phyloP scores from a whole-genome alignment of 2,329 filamentous ascomycete genomes.

The Cryphonectria carpinicola region DNA sequence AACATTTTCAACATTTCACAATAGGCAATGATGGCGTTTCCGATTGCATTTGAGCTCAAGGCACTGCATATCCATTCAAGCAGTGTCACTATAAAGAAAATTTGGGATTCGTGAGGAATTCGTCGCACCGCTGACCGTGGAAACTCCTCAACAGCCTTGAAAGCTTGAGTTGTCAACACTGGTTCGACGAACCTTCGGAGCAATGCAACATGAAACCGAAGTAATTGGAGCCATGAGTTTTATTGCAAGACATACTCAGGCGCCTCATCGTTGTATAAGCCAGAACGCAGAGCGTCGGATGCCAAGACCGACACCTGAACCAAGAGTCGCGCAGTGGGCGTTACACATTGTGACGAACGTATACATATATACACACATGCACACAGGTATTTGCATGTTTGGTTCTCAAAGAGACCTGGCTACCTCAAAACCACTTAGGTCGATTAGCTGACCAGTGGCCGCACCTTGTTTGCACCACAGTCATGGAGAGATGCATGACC shows the following conservation, averaged over 20 bases:
- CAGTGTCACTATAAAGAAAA: no score
- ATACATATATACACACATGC: neutral
- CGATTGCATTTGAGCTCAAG: neutral
- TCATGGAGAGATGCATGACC: neutral
- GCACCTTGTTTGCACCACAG: neutral
- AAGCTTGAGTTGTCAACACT: no score
- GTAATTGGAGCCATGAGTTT: neutral
- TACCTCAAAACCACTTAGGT: neutral
- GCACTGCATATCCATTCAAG: no score
- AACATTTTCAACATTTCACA: neutral
- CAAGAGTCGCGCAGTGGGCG: neutral
- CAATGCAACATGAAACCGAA: neutral
- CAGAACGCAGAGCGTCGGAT: neutral
- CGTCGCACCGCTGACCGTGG: no score
- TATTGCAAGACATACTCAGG: neutral
- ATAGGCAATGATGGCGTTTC: neutral
- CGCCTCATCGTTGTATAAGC: neutral
- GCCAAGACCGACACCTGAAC: neutral
- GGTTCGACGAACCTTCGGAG: neutral
- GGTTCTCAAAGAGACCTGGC: neutral
- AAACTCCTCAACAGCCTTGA: no score
- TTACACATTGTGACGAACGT: neutral
- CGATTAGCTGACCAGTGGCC: neutral
- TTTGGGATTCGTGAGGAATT: no score
- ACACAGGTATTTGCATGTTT: neutral